Base-by-base conservation (phyloP, 73 alveolate species). In the Paraurostyla sp. region DNA sequence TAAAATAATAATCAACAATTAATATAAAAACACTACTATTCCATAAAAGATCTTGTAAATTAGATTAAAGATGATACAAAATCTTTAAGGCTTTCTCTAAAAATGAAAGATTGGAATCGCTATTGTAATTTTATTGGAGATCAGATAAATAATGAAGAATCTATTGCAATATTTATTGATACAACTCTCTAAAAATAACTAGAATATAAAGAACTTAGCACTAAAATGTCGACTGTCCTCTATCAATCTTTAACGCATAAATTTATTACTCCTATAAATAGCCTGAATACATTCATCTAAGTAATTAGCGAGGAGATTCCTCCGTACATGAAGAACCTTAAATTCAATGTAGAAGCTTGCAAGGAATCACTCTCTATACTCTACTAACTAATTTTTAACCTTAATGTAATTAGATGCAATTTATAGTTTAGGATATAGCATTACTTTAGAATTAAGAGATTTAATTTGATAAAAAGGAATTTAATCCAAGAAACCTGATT, bases 251-350 rank as follows among this genome's bases (percentile, higher is more conserved):
- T 73, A 2, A 73, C 86, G 13, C 86, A 73, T 73, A 73, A 73
- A 73, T 73, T 73, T 50, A 43, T 73, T 29, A 73, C 86, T 25
- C 86, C 86, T 3, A 46, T 73, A 45, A 73, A 49, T 73, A 73
- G 71, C 52, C 4, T 73, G n/a, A 73, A 73, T 27, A 25, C 86
- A 33, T 33, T 73, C 23, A 20, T 49, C 13, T 16, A 43, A 18
- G 54, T 73, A 4, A 48, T 73, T 2, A 6, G 35, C 2, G 20
- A 11, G 2, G 65, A 73, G 32, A 4, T 73, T 16, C 54, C 86
- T 16, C 45, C 51, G 3, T 43, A 43, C 7, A 15, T 9, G 32
- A 18, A 1, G 2, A 73, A 73, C 46, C 49, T 73, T 1, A 43
- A 4, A 6, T 23, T 20, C 16, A 73, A 73, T 73, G 29, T 73